Evolutionary conservation across 1,284 basidiomycete species (phyloP), one percentile per base, ranked within the genome.

Genomic region (Trichosporon sp.): DNA sequence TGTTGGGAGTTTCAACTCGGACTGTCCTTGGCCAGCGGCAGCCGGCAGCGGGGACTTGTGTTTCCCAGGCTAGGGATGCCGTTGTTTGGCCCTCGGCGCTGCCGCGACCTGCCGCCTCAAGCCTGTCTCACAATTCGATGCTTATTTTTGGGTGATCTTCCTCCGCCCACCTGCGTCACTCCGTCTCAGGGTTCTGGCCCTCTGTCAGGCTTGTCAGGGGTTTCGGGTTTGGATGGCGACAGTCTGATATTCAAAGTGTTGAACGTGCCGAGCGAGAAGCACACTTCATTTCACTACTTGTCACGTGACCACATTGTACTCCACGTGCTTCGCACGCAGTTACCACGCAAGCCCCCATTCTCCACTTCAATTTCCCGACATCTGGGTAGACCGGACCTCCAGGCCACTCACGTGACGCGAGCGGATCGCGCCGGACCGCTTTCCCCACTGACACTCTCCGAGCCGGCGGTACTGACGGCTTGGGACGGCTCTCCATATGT

Each of bases 391-490:
- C 56, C 56, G 56, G 56, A 60, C 56, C 29, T 60, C 11, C 13
- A 31, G 4, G 27, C 21, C 56, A 18, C 8, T 29, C 56, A 60
- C 56, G 56, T 60, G 56, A 60, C 18, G 56, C 18, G 56, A 60
- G 56, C 56, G 56, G 56, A 60, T 60, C 29, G 29, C 27, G 27
- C 56, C 56, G 56, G 56, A 60, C 56, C 56, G 56, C 56, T 60
- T 60, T 60, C 56, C 56, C 56, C 56, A 60, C 56, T 31, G 56
- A 51, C 56, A 60, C 56, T 38, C 42, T 64, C 62, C 42, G 42
- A 64, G 62, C 35, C 35, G 42, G 42, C 35, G 62, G 42, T 25
- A 64, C 23, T 42, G 27, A 64, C 47, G 47, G 47, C 47, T 51
- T 51, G 47, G 47, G 47, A 64, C 62, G 35, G 62, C 34, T 42